A percentile compares a stretch with the other conserved stretches of the same genome.
Conservation (phyloP, 2,329 filamentous ascomycete species). For the Phoma sp. region DNA sequence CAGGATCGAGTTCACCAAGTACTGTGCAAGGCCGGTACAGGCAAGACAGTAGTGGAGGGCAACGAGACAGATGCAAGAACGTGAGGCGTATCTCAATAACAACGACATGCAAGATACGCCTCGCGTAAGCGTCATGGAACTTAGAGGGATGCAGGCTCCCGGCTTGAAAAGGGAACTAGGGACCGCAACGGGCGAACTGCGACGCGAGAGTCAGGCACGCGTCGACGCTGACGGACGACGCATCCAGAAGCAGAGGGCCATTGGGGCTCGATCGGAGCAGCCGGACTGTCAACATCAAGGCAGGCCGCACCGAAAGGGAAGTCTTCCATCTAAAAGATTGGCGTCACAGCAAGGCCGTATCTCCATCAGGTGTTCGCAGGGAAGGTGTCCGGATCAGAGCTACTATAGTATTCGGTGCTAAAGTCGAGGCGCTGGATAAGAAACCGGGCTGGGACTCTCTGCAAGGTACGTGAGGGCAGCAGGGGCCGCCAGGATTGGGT, state of each 20-base stretch:
- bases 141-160: neutral
- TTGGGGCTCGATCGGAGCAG: neutral
- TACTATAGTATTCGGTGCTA: too few species aligned
- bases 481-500: too few species aligned
- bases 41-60: neutral
- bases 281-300: neutral
- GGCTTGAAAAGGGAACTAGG: too few species aligned
- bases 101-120: neutral
- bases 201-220: neutral
- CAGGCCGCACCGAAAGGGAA: too few species aligned
- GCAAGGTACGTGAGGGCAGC: conserved; percentile 9
- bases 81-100: neutral
- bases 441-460: conserved; percentile 5
- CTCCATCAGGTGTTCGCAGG: conserved; percentile 5
- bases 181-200: neutral
- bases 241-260: neutral
- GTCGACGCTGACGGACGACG: neutral
- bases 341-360: neutral
- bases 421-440: neutral
- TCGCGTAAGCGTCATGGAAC: conserved; percentile 5
- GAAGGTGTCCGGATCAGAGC: neutral
- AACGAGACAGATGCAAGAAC: neutral
- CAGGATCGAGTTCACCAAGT: neutral
- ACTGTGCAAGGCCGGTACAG: neutral
- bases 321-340: too few species aligned